phyloP scores from a whole-genome alignment of 169 alveolate species.

The Eimeria tenella region DNA sequence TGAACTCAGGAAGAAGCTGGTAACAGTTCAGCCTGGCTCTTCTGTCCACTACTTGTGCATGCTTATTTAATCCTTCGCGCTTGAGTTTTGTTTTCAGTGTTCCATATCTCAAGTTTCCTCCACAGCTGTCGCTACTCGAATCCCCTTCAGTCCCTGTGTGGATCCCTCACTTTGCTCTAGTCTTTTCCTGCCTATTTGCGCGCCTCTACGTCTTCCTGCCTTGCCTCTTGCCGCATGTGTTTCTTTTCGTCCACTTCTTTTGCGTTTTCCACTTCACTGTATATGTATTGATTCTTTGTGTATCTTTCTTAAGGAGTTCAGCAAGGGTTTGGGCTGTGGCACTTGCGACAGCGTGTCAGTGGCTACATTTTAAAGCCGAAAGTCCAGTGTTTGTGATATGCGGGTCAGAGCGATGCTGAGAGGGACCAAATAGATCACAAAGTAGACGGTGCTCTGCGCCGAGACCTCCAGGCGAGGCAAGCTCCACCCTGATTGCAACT shows the following conservation, averaged over 20 bases:
- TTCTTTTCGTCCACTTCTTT: neutral
- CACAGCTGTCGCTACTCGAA: too few species aligned
- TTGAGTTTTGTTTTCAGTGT: neutral
- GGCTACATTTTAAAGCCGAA: neutral
- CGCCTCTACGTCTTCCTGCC: neutral
- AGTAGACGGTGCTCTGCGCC: conserved; percentile 16
- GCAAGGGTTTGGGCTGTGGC: too few species aligned
- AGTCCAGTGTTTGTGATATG: conserved; percentile 38
- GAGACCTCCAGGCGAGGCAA: conserved; percentile 46
- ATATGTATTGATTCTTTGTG: neutral
- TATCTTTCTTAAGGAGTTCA: neutral
- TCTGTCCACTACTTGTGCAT: neutral
- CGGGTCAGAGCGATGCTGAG: conserved; percentile 39
- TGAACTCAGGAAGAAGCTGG: neutral
- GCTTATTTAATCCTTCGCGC: neutral
- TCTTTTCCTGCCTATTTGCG: too few species aligned
- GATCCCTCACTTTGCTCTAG: too few species aligned
- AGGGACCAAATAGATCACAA: neutral
- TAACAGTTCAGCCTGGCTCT: neutral
- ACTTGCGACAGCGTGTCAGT: too few species aligned
- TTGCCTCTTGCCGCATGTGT: neutral
- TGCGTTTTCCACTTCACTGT: neutral
- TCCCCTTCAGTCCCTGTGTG: too few species aligned
- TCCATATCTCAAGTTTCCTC: too few species aligned
- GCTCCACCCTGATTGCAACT: neutral